phyloP scores from a whole-genome alignment of 2,329 filamentous ascomycete species.

The Zasmidium angulare region DNA sequence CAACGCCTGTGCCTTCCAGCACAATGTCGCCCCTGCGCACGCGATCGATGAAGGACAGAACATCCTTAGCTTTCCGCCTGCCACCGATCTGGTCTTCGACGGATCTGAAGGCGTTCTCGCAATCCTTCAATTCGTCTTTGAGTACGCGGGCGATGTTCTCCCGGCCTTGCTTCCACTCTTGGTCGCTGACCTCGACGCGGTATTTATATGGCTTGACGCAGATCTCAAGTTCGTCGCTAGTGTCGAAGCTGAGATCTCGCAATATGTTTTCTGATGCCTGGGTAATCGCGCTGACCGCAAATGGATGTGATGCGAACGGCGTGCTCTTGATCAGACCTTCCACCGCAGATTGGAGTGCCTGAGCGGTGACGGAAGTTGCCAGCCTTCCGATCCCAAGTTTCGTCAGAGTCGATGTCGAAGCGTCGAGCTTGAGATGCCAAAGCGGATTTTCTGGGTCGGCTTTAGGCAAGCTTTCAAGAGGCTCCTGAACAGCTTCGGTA shows the following conservation, averaged over 20 bases:
- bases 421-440: conserved; percentile 93
- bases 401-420: conserved; percentile 83
- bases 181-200: conserved; percentile 89
- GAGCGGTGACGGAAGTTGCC: conserved; percentile 86
- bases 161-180: conserved; percentile 82
- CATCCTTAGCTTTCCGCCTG: conserved; percentile 80
- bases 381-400: conserved; percentile 91
- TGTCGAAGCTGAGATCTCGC: conserved; percentile 93
- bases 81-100: conserved; percentile 79
- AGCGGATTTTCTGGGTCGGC: conserved; percentile 81
- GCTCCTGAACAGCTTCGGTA: conserved; percentile 29
- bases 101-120: conserved; percentile 72
- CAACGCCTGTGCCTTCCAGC: conserved; percentile 75
- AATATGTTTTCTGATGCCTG: conserved; percentile 87
- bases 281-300: conserved; percentile 84
- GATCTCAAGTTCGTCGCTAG: conserved; percentile 96
- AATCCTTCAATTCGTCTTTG: conserved; percentile 84
- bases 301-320: conserved; percentile 86
- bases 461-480: conserved; percentile 70
- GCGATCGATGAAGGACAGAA: conserved; percentile 87
- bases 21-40: conserved; percentile 81
- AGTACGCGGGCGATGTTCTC: conserved; percentile 78
- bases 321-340: conserved; percentile 76
- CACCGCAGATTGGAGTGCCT: conserved; percentile 80
- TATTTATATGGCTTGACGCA: conserved; percentile 99